Evolutionary conservation across 176 grass and related monocot genomes (phyloP).

Genomic region (Leersia perrieri): DNA sequence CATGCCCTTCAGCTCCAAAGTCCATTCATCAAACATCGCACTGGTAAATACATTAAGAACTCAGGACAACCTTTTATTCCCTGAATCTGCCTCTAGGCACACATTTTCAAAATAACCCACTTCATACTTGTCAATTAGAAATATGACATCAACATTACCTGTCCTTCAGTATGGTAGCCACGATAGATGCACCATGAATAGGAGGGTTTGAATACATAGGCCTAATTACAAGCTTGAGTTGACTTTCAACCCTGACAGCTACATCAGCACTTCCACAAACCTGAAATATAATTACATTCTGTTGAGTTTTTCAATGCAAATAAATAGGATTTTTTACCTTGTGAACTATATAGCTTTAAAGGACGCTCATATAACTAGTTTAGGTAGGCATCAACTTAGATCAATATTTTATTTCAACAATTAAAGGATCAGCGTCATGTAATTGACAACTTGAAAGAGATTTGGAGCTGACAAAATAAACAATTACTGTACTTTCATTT

Average conservation of each 20-base stretch:
- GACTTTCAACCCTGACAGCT: slow-evolving; percentile 89
- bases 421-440: background rate
- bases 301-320: background rate
- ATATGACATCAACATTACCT: slow-evolving; percentile 46
- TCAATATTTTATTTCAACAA: background rate
- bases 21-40: slow-evolving; percentile 89
- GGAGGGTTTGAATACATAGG: slow-evolving; percentile 99
- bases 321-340: background rate
- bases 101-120: background rate
- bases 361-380: background rate
- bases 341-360: background rate
- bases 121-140: background rate
- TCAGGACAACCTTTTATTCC: slow-evolving; percentile 1
- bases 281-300: slow-evolving; percentile 45
- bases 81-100: background rate
- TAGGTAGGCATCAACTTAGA: background rate
- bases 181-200: slow-evolving; percentile 93
- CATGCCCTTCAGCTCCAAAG: slow-evolving; percentile 92
- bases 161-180: slow-evolving; percentile 87
- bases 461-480: background rate
- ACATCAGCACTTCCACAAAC: slow-evolving; percentile 83
- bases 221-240: slow-evolving; percentile 98
- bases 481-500: background rate
- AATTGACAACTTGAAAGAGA: background rate
- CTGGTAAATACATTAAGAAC: slow-evolving; percentile 43